Base-by-base conservation (phyloP, 2,329 filamentous ascomycete species). In the Aspergillus fischeri region DNA sequence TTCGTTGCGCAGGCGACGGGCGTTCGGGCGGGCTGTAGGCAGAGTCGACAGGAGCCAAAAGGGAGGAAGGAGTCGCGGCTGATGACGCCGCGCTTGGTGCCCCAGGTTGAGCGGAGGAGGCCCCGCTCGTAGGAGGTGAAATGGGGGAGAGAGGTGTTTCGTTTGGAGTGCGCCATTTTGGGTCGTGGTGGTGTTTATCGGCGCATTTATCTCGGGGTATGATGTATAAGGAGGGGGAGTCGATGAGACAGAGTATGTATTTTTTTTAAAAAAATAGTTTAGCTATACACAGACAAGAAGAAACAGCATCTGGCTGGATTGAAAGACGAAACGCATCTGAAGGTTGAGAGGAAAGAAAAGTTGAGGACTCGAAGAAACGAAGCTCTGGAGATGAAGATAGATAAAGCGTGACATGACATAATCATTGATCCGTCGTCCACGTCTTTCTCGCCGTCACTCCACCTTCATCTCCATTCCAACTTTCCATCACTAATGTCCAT, bases 41-140 rank as follows among this genome's bases (percentile, higher is more conserved):
- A 99, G 28, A 99, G 82, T 54, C 88, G 85, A 78, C 93, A 99
- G 24, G 88, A 91, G 54, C 89, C 91, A 73, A 97, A 96, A 4
- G 91, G 88, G 10, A 97, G 85, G 74, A 96, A 97, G 55, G 90
- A 94, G 71, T 97, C 94, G 69, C 93, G 89, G 24, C 84, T 87
- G 35, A 97, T 86, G 53, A 91, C 89, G n/a, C 92, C 91, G 52
- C 88, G 86, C 63, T 88, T 90, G 8, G 88, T 85, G 65, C 88
- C 86, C 92, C 94, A 97, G 65, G 86, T 86, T 20, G 85, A 83
- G 68, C 92, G 91, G 59, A 96, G 88, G 51, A 93, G 84, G 52
- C 84, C 83, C 64, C 94, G 88, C 78, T 97, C 94, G 77, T 97
- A 86, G 25, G 91, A 87, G 35, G 94, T 97, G 80, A 97, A 97